Base-by-base conservation (phyloP, 2,329 filamentous ascomycete species). In the Epichloe sylvatica region DNA sequence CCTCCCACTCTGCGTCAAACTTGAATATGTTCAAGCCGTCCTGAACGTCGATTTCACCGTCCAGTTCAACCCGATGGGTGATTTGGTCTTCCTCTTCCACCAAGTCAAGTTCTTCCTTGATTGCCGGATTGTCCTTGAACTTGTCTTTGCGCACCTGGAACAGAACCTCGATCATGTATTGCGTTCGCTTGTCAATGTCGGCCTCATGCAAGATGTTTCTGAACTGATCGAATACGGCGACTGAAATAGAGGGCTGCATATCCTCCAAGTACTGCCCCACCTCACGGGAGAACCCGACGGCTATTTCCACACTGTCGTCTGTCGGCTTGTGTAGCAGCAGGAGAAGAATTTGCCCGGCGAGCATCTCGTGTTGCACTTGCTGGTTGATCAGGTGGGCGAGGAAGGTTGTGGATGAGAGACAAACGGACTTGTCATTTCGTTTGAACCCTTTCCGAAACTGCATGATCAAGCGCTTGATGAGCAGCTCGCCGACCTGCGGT, bases 11-110 rank as follows among this genome's bases (percentile, higher is more conserved):
- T 0, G 86, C 60, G 61, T 98, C 92, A 57, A 83, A 89, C 62
- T 96, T 97, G 77, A 98, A 98, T 52, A 98, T 83, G 61, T 98
- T 98, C 48, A 97, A 73, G 0, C 80, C 78, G 59, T 97, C 90
- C 64, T 96, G 83, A 0, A 87, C 81, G 45, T 92, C 84, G 49
- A 95, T 75, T 37, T 89, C 81, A 55, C 89, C 89, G 55, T 95
- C 86, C 33, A 98, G 69, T 45, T 84, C 83, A 45, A 88, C 74
- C 50, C 81, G 78, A 68, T 98, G 92, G 1, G 92, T 97, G 59
- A 97, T 94, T 64, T 97, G 92, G 62, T 98, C 92, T 65, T 97
- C 91, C 67, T 98, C 92, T 67, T 97, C 91, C 8, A 98, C 87
- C 43, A 98, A 67, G 67, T 98, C 92, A 51, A 98, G 72, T 64